These are phyloP conservation scores for Alternaria angustiovoidea DNA, from an alignment of 2,329 filamentous ascomycete genomes.

Conservation along the genomic window DNA sequence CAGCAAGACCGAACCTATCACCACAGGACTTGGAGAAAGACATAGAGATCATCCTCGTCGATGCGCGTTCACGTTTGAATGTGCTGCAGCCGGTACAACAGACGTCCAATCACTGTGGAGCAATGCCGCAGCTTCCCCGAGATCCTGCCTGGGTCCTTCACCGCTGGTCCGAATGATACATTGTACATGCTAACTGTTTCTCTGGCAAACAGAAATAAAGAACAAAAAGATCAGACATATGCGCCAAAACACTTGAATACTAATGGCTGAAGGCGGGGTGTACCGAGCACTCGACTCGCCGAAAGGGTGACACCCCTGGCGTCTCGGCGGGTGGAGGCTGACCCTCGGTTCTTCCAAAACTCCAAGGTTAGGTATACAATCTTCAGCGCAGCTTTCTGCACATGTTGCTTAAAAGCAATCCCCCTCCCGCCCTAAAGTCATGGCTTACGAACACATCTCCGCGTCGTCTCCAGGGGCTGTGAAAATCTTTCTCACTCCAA, in stretches of 20 bases:
- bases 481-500: background rate
- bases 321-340: slow-evolving; percentile 3
- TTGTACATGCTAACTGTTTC: background rate
- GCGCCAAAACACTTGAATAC: no score
- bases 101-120: slow-evolving; percentile 31
- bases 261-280: background rate
- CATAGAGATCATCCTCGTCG: no score
- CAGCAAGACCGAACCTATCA: no score
- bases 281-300: background rate
- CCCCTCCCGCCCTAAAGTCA: slow-evolving; percentile 27
- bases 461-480: slow-evolving; percentile 14
- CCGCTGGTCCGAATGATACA: slow-evolving; percentile 1
- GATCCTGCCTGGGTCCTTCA: slow-evolving; percentile 12
- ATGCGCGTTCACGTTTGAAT: background rate
- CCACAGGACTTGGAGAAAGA: no score
- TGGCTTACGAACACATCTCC: slow-evolving; percentile 33
- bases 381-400: slow-evolving; percentile 28
- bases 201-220: background rate
- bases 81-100: background rate
- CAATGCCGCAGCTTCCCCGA: slow-evolving; percentile 40
- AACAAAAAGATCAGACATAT: background rate
- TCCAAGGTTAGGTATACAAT: slow-evolving; percentile 15
- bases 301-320: slow-evolving; percentile 7
- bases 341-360: slow-evolving; percentile 24
- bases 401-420: slow-evolving; percentile 23